Evolutionary conservation across 2,329 filamentous ascomycete genomes (phyloP).

Genomic region (Leptographium lundbergii): DNA sequence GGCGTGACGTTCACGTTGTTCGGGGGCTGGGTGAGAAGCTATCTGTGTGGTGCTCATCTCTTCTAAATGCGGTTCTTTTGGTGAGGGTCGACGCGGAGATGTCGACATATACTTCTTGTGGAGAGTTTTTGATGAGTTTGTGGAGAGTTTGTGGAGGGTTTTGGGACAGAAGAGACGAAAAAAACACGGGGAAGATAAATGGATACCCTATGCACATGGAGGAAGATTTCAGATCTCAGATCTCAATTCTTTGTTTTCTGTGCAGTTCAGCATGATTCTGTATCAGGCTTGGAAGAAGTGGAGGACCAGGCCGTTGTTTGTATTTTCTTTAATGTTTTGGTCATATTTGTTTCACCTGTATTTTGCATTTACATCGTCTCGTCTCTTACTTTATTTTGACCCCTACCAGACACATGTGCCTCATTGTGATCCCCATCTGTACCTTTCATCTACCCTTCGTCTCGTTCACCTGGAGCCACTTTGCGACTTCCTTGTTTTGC

Average conservation of each 20-base stretch:
- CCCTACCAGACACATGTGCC: neutral
- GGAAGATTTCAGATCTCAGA: neutral
- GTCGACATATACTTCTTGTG: neutral
- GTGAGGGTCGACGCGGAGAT: neutral
- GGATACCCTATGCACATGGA: conserved; percentile 1
- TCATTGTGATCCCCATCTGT: neutral
- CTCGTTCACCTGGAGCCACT: neutral
- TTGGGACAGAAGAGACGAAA: neutral
- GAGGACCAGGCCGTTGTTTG: neutral
- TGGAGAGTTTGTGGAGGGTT: neutral
- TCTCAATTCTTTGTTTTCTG: neutral
- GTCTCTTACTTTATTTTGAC: neutral
- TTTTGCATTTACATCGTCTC: neutral
- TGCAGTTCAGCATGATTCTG: too few relatives aligned
- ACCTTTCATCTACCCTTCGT: conserved; percentile 5
- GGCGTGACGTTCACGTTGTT: too few relatives aligned
- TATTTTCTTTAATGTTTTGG: conserved; percentile 1
- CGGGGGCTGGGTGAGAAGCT: too few relatives aligned
- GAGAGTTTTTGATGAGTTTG: neutral
- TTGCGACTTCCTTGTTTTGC: neutral
- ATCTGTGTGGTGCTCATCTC: too few relatives aligned
- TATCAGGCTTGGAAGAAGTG: neutral
- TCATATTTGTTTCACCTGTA: neutral
- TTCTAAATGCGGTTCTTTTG: neutral
- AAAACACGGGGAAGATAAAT: neutral